phyloP scores from a whole-genome alignment of 108 stramenopile genomes.

The Phaeodactylum tricornutum region DNA sequence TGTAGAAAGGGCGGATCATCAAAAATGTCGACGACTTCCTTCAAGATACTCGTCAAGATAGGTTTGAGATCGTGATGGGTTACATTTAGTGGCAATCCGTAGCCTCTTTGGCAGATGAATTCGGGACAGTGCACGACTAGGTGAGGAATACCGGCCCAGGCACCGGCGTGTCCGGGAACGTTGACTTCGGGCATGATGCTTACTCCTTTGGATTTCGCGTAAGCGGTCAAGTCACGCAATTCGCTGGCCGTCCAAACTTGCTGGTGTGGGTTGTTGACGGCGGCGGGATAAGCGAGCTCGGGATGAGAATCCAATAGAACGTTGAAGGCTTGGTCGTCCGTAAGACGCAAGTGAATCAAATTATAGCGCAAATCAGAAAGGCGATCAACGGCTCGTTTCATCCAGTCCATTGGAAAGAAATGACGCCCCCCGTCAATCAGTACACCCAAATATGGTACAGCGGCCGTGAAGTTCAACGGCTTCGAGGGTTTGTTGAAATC shows the following conservation, averaged over 20 bases:
- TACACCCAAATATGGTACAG: conserved; percentile 11
- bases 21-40: conserved; percentile 31
- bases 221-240: conserved; percentile 20
- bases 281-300: conserved; percentile 1
- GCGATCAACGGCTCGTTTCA: conserved; percentile 14
- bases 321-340: conserved; percentile 37
- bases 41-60: conserved; percentile 19
- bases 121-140: conserved; percentile 28
- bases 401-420: conserved; percentile 30
- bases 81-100: conserved; percentile 35
- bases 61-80: conserved; percentile 11
- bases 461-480: too few species aligned
- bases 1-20: conserved; percentile 32
- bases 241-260: conserved; percentile 15
- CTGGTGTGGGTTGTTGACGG: neutral
- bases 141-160: conserved; percentile 25
- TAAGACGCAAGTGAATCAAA: conserved; percentile 35
- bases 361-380: conserved; percentile 20
- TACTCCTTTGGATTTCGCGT: conserved; percentile 18
- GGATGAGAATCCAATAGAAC: conserved; percentile 9
- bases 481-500: too few species aligned
- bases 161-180: conserved; percentile 36
- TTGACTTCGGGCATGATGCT: conserved; percentile 34
- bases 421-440: conserved; percentile 41
- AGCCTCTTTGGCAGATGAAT: conserved; percentile 30